A percentile compares a stretch with the other conserved stretches of the same genome.
phyloP scores from a whole-genome alignment of 2,329 filamentous ascomycete species.

The Pseudodiploospora longispora region DNA sequence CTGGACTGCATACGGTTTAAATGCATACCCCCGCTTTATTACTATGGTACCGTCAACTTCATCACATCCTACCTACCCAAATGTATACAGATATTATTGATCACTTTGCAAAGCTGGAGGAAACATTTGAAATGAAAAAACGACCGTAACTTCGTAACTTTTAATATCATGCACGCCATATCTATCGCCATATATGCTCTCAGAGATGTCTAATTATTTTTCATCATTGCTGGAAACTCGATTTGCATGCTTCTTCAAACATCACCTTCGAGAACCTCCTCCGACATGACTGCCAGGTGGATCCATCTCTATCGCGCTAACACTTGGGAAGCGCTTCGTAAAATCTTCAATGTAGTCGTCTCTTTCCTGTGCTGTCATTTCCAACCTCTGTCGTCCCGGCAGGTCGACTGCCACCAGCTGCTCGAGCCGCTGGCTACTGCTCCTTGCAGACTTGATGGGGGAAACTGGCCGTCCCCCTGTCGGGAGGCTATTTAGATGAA shows the following conservation, averaged over 20 bases:
- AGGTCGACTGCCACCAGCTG: slow-evolving; percentile 38
- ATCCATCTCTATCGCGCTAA: slow-evolving; percentile 82
- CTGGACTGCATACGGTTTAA: too few species aligned
- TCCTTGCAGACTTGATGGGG: slow-evolving; percentile 38
- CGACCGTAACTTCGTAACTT: too few species aligned
- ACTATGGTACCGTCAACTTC: too few species aligned
- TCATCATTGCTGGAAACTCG: too few species aligned
- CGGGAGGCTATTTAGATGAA: slow-evolving; percentile 49
- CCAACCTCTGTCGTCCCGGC: slow-evolving; percentile 39
- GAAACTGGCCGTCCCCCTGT: slow-evolving; percentile 36
- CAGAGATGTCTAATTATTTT: too few species aligned
- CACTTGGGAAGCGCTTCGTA: slow-evolving; percentile 75
- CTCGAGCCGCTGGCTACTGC: slow-evolving; percentile 20
- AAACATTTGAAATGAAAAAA: too few species aligned
- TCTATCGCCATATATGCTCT: too few species aligned
- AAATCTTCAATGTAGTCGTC: slow-evolving; percentile 66
- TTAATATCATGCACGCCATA: too few species aligned
- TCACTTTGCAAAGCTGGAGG: too few species aligned
- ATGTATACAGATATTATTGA: too few species aligned
- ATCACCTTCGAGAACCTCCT: slow-evolving; percentile 22
- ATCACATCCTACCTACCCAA: too few species aligned
- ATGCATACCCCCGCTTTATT: too few species aligned
- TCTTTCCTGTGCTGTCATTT: slow-evolving; percentile 49
- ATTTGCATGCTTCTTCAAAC: not conserved
- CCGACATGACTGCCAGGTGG: slow-evolving; percentile 38